Evolutionary conservation across 805 yeast species (phyloP), one percentile per base, ranked within the genome.

Genomic region (Candida coleopterorum): DNA sequence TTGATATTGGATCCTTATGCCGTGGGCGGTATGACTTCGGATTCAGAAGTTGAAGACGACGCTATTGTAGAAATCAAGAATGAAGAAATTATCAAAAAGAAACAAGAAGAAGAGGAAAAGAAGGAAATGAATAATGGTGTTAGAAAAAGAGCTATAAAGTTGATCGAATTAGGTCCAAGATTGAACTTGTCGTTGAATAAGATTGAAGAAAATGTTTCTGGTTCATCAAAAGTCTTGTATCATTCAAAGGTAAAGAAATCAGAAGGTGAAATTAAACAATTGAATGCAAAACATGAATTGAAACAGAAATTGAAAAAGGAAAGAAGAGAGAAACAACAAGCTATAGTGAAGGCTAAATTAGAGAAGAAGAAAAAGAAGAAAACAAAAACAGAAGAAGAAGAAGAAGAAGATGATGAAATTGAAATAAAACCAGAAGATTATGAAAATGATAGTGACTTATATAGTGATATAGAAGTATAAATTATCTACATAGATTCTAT

Each of bases 121-220:
- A 41, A 46, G 14, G 52, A 50, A 25, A 42, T 41, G 6, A 20
- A 4, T 3, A 23, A 35, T 10, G 28, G 55, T 14, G 61, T 74
- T 35, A 53, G 62, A 23, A 88, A 87, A 60, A 77, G 85, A 51
- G 97, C 98, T 1, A 85, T 93, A 48, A 89, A 87, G 56, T 69
- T 93, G 34, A 85, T 90, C 1, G 98, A 93, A 59, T 66, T 90
- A 33, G 98, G 98, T 0, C 98, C 98, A 25, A 74, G 98, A 46
- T 62, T 93, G 59, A 77, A 75, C 47, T 65, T 93, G 59, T 68
- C 78, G 35, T 65, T 93, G 40, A 65, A 82, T 34, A 93, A 93
- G 64, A 85, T 93, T 37, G 97, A 90, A 61, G 97, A 90, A 53
- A 95, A 93, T 12, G 53, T 67, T 42, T 74, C 85, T 16, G 90